Evolutionary conservation across 2,329 filamentous ascomycete genomes (phyloP).

Genomic region (Zymoseptoria passerinii): DNA sequence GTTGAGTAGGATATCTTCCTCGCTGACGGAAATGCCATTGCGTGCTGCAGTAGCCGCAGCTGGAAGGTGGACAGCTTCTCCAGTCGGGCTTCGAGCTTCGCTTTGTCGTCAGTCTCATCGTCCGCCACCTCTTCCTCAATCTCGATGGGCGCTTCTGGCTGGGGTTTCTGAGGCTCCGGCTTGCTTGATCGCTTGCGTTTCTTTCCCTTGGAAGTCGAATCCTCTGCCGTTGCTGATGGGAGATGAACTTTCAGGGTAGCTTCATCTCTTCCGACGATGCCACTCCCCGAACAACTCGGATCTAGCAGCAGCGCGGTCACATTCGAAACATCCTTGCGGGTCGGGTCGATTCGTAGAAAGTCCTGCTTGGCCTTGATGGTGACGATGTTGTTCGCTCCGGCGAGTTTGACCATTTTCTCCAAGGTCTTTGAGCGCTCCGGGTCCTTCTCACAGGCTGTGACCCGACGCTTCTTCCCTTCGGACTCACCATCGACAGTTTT

Average conservation of each 20-base stretch:
- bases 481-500: conserved; percentile 8
- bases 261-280: conserved; percentile 83
- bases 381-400: conserved; percentile 60
- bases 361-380: conserved; percentile 67
- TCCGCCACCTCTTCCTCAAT: conserved; percentile 22
- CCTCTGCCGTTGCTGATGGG: conserved; percentile 29
- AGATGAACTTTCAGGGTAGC: conserved; percentile 57
- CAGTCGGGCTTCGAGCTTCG: conserved; percentile 55
- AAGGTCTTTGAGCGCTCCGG: conserved; percentile 62
- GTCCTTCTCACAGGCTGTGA: conserved; percentile 78
- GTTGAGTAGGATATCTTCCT: conserved; percentile 82
- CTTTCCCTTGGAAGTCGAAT: conserved; percentile 15
- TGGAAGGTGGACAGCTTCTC: conserved; percentile 73
- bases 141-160: conserved; percentile 3
- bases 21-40: conserved; percentile 70
- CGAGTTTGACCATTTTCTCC: conserved; percentile 72
- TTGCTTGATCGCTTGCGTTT: conserved; percentile 25
- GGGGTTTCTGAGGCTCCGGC: conserved; percentile 3
- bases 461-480: conserved; percentile 22
- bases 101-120: conserved; percentile 38
- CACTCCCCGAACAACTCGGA: conserved; percentile 90
- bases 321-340: conserved; percentile 51
- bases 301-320: conserved; percentile 81
- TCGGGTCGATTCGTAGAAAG: conserved; percentile 68
- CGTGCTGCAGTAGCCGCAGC: conserved; percentile 70